A percentile compares a stretch with the other conserved stretches of the same genome.
phyloP scores from a whole-genome alignment of 2,329 filamentous ascomycete genomes.

The Sporothrix mexicana region DNA sequence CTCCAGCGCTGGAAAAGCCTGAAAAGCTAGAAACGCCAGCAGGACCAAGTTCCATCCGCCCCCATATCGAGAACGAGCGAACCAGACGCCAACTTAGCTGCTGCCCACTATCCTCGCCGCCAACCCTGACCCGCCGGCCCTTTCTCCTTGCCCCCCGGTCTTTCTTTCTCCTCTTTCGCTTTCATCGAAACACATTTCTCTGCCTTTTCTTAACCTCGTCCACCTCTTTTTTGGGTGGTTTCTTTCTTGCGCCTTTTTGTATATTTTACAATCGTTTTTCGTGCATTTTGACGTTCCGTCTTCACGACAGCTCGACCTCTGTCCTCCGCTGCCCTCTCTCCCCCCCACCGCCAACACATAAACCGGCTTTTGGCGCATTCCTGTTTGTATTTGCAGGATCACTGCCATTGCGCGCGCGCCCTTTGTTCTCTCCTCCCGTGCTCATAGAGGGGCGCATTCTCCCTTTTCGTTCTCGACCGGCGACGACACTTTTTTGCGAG shows the following conservation, averaged over 20 bases:
- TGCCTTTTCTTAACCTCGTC: constrained; percentile 1
- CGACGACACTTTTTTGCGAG: background rate
- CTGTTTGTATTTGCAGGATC: background rate
- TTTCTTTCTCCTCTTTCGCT: constrained; percentile 28
- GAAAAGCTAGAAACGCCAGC: constrained; percentile 14
- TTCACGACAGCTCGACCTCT: background rate
- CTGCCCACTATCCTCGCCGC: constrained; percentile 32
- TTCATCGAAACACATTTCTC: constrained; percentile 18
- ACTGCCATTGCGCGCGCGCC: constrained; percentile 27
- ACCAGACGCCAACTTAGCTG: constrained; percentile 28
- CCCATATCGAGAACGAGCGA: constrained; percentile 27
- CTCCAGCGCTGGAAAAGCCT: constrained; percentile 2
- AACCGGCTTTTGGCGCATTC: constrained; percentile 22
- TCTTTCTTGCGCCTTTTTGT: background rate
- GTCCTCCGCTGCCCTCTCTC: background rate
- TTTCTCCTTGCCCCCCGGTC: constrained; percentile 22
- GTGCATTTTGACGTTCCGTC: constrained; percentile 11
- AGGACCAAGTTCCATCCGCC: constrained; percentile 24
- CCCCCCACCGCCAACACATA: background rate
- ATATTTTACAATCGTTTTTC: background rate
- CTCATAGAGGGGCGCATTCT: constrained; percentile 19
- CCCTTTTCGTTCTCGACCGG: background rate
- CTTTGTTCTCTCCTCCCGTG: background rate
- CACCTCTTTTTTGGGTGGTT: constrained; percentile 5
- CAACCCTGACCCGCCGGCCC: constrained; percentile 23